A percentile compares a stretch with the other conserved stretches of the same genome.
phyloP scores from a whole-genome alignment of 768 basidiomycete genomes.

The Exidia glandulosa region DNA sequence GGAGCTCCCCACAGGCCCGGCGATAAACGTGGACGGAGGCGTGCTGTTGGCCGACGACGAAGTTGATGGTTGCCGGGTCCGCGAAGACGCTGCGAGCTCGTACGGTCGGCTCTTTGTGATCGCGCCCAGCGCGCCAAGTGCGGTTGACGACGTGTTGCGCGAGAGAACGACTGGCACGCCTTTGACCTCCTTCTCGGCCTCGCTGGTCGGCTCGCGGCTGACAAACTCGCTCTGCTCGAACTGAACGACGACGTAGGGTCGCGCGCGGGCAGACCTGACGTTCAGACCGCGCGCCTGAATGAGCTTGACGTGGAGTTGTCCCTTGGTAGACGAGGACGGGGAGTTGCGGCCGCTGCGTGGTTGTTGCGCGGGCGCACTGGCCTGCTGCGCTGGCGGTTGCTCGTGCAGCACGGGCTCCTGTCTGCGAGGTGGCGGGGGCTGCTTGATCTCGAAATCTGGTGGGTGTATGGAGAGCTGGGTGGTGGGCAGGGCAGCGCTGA shows the following conservation, averaged over 20 bases:
- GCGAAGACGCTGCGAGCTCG: conserved; percentile 31
- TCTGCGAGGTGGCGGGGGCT: conserved; percentile 35
- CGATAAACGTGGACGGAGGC: conserved; percentile 9
- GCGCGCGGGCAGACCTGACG: conserved; percentile 50
- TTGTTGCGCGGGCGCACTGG: no score
- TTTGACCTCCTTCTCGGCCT: conserved; percentile 81
- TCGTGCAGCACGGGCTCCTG: conserved; percentile 9
- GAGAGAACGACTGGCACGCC: conserved; percentile 55
- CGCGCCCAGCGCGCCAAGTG: conserved; percentile 55
- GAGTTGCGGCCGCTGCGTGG: conserved; percentile 10
- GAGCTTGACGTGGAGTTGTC: conserved; percentile 92
- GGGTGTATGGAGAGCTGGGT: conserved; percentile 69
- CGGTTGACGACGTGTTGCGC: conserved; percentile 48
- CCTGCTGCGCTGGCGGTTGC: conserved; percentile 12
- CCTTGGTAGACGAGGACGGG: conserved; percentile 32
- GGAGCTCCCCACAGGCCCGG: not conserved
- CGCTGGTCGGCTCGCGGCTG: conserved; percentile 76
- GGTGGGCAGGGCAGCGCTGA: conserved; percentile 43
- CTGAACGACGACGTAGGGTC: conserved; percentile 91
- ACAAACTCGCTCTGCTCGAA: conserved; percentile 99
- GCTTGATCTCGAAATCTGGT: conserved; percentile 73
- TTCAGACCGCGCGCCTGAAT: conserved; percentile 81
- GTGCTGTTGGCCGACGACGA: conserved; percentile 9
- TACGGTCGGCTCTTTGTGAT: conserved; percentile 35
- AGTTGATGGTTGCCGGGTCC: conserved; percentile 6